Evolutionary conservation across 2,329 filamentous ascomycete species (phyloP).

Genomic region (Fusarium heterosporum): DNA sequence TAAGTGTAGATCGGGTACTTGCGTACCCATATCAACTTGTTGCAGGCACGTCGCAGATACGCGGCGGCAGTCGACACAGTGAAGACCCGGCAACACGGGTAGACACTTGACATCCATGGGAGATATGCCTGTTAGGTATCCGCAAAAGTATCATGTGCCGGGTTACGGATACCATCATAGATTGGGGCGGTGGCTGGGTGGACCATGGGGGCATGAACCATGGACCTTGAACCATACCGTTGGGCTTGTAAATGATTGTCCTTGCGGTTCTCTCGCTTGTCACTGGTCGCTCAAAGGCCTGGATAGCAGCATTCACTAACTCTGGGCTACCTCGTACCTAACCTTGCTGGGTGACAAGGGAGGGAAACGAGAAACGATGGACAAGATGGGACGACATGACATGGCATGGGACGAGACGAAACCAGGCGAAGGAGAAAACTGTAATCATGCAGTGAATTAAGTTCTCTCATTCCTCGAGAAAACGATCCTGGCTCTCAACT

Average conservation of each 20-base stretch:
- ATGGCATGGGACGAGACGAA: background rate
- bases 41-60: conserved; percentile 31
- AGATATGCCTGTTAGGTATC: background rate
- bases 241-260: conserved; percentile 4
- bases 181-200: background rate
- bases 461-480: conserved; percentile 19
- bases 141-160: background rate
- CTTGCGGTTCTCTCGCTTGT: conserved; percentile 9
- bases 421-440: conserved; percentile 8
- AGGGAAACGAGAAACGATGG: background rate
- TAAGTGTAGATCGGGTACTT: conserved; percentile 21
- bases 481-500: conserved; percentile 1
- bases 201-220: background rate
- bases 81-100: conserved; percentile 23
- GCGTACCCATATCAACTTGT: conserved; percentile 14
- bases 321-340: conserved; percentile 1
- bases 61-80: conserved; percentile 6
- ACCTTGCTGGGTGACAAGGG: conserved; percentile 16
- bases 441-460: background rate
- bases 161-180: background rate
- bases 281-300: conserved; percentile 25
- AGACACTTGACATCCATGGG: conserved; percentile 2
- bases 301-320: conserved; percentile 22
- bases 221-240: conserved; percentile 3
- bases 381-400: conserved; percentile 9